Base-by-base conservation (phyloP, 208 protist genomes). In the Trypanosoma theileri region DNA sequence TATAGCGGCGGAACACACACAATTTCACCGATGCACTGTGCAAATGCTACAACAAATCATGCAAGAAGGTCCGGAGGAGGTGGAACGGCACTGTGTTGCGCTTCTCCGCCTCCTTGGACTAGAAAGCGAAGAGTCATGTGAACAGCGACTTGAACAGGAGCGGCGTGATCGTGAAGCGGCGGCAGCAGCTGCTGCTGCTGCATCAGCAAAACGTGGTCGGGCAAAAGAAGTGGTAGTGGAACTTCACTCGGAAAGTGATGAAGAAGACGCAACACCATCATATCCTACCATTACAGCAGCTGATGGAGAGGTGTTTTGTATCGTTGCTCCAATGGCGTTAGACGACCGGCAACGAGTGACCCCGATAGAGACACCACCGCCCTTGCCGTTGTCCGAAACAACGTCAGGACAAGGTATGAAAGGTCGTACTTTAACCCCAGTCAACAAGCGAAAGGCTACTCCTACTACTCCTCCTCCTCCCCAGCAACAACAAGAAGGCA, bases 1-100 rank as follows among this genome's bases (percentile, higher is more conserved):
- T 31, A 91, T 95, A 57, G 77, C 81, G 9, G 70, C 71, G 21
- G 58, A 61, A 40, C 79, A 95, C 75, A 81, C 69, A n/a, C 56
- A 71, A 24, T 84, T 83, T 78, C 82, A 89, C 59, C 76, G 81
- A 3, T 54, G 76, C 28, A 83, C 80, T 46, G 68, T 86, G 31
- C 28, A 46, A 52, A 69, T 73, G 26, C 61, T 92, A 35, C 59
- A 55, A 16, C 35, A 26, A 1, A 50, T 86, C 3, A 58, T 58
- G 16, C 41, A 55, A 3, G 71, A 71, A 12, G 78, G 79, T 12
- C 28, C 66, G 45, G 57, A 6, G 21, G 59, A 76, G 63, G 59
- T 73, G 28, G 61, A 51, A 24, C 50, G 31, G 55, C 62, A 77
- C 10, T 82, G 72, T 62, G 31, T 45, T 7, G 40, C n/a, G 26